These are phyloP conservation scores for Kodamaea suecica DNA, from an alignment of 1,139 yeast genomes.

Conservation along the genomic window DNA sequence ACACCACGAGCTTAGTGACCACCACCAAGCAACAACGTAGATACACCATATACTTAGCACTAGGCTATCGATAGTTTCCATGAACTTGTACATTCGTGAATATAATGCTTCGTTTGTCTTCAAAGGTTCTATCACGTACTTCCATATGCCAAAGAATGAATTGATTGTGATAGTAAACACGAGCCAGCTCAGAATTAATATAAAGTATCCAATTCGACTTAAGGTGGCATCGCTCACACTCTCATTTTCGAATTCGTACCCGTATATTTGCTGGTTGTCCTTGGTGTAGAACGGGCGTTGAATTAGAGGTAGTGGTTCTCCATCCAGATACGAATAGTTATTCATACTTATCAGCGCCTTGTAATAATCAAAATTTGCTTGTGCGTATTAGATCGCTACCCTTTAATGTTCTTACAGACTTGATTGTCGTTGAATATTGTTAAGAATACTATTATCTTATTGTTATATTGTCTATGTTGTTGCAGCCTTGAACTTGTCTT, in stretches of 20 bases:
- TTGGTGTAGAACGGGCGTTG: slow-evolving; percentile 11
- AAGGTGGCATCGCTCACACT: slow-evolving; percentile 11
- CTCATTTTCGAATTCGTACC: slow-evolving; percentile 9
- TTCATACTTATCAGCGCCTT: too few species aligned
- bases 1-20: slow-evolving; percentile 74
- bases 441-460: too few species aligned
- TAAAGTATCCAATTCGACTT: slow-evolving; percentile 33
- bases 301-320: slow-evolving; percentile 17
- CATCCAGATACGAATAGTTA: not conserved
- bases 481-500: too few species aligned
- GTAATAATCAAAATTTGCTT: too few species aligned
- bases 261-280: slow-evolving; percentile 4
- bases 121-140: slow-evolving; percentile 36
- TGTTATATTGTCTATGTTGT: too few species aligned
- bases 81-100: slow-evolving; percentile 11
- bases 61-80: slow-evolving; percentile 40
- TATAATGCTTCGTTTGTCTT: slow-evolving; percentile 17
- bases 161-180: slow-evolving; percentile 42
- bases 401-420: too few species aligned
- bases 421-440: too few species aligned
- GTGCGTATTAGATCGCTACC: too few species aligned
- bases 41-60: slow-evolving; percentile 51
- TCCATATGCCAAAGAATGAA: slow-evolving; percentile 45
- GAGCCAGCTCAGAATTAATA: slow-evolving; percentile 39
- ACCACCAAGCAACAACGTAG: slow-evolving; percentile 67